Evolutionary conservation across 176 grass and related monocot species (phyloP).

Genomic region (Thinopyrum elongatum): DNA sequence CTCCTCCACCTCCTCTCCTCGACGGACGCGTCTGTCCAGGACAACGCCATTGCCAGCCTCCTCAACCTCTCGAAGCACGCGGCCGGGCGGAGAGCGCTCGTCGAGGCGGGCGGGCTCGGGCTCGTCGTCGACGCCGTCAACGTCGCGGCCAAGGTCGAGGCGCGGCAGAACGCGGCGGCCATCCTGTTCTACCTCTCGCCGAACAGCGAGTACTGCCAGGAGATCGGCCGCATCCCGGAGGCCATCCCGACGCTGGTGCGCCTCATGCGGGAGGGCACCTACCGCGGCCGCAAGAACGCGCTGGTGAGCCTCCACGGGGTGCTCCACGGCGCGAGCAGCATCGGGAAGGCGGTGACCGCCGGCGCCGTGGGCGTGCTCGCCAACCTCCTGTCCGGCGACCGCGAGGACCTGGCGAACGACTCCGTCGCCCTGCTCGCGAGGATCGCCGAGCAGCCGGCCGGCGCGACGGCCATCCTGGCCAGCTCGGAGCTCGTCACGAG

Average conservation of each 20-base stretch:
- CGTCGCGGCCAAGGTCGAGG: slow-evolving; percentile 38
- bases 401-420: slow-evolving; percentile 51
- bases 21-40: slow-evolving; percentile 45
- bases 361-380: slow-evolving; percentile 55
- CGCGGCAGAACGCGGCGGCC: slow-evolving; percentile 74
- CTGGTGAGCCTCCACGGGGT: slow-evolving; percentile 59
- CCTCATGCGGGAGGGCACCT: slow-evolving; percentile 42
- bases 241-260: slow-evolving; percentile 63
- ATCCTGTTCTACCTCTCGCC: slow-evolving; percentile 86
- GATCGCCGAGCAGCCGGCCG: slow-evolving; percentile 43
- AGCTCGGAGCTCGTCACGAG: slow-evolving; percentile 32
- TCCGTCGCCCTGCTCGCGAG: slow-evolving; percentile 54
- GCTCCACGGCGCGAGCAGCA: slow-evolving; percentile 35
- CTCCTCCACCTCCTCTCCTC: slow-evolving; percentile 68
- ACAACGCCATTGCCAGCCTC: slow-evolving; percentile 50
- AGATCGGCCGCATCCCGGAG: slow-evolving; percentile 56
- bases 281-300: slow-evolving; percentile 70
- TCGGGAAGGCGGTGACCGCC: slow-evolving; percentile 35
- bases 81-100: slow-evolving; percentile 43
- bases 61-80: slow-evolving; percentile 80
- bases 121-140: slow-evolving; percentile 64
- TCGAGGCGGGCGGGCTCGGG: slow-evolving; percentile 51
- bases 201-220: slow-evolving; percentile 51
- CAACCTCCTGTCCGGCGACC: slow-evolving; percentile 26
- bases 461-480: slow-evolving; percentile 44